Conservation (phyloP, 1,284 basidiomycete species). For the Cryptococcus deneoformans region DNA sequence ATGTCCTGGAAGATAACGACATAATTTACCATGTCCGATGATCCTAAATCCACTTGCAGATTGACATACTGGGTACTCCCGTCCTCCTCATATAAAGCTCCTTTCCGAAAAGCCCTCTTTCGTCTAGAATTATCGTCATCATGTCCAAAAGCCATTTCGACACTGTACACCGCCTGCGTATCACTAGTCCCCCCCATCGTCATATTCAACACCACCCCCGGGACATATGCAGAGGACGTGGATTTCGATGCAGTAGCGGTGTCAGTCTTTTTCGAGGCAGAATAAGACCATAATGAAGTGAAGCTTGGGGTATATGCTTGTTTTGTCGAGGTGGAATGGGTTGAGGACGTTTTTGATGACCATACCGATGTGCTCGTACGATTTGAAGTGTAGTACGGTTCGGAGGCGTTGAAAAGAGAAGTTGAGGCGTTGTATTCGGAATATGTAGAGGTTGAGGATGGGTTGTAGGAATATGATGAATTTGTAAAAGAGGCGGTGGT, state of each 20-base stretch:
- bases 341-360: conserved; percentile 7
- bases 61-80: conserved; percentile 31
- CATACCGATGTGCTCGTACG: not conserved
- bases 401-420: not conserved
- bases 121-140: conserved; percentile 1
- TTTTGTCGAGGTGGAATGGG: conserved; percentile 8
- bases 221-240: conserved; percentile 30
- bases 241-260: conserved; percentile 6
- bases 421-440: not conserved
- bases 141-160: conserved; percentile 39
- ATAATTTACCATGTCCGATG: conserved; percentile 45
- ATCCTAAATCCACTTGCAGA: conserved; percentile 47
- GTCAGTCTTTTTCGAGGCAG: conserved; percentile 8
- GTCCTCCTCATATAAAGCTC: conserved; percentile 21
- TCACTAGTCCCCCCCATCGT: conserved; percentile 32
- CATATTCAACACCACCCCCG: conserved; percentile 34
- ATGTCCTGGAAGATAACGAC: not conserved
- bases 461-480: not conserved
- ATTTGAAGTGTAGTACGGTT: not conserved
- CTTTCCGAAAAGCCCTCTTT: conserved; percentile 10
- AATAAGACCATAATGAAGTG: conserved; percentile 16
- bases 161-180: conserved; percentile 36
- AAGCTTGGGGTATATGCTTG: not conserved
- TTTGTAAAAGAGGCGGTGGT: not conserved
- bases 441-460: not conserved